Evolutionary conservation across 2,329 filamentous ascomycete genomes (phyloP), one percentile per base, ranked within the genome.

Genomic region (Phialemoniopsis sp.): DNA sequence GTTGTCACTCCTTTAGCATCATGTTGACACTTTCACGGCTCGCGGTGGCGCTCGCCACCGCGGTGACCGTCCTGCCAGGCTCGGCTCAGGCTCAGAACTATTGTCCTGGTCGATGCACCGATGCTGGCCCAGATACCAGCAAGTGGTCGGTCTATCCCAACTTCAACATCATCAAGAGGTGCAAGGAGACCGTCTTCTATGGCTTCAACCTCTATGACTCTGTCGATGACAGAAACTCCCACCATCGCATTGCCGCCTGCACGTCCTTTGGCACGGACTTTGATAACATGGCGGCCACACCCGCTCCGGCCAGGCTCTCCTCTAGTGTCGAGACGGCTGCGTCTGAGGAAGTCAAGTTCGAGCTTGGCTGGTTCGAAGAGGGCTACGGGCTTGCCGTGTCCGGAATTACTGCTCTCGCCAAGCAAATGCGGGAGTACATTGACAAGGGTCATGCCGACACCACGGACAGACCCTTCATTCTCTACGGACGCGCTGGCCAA

Each of bases 381-480:
- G 49, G 48, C 16, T 42, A 32, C 30, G 44, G 45, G 6, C 43
- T 51, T 9, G 50, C 46, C 38, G 43, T 19, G 13, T 33, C 46
- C 8, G 49, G 41, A 15, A 43, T 58, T 35, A 40, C 46, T 15
- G 51, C 48, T 4, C 33, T 59, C 15, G 39, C 50, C 15, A 46
- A 43, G 37, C 53, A 62, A 42, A 48, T 57, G 30, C 53, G 58
- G 43, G 39, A 48, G 38, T 61, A 60, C 40, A 38, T 55, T 13
- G 39, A 47, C 5, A 38, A 46, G 29, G 56, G 54, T 17, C 44
- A 57, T 32, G 48, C 44, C 16, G 13, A 13, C 4, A 12, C 41
- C 18, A 17, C 42, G 4, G 46, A 51, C 21, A 34, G 37, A 15
- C 43, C 56, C 8, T 46, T 52, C 31, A 52, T 60, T 19, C 39